Evolutionary conservation across 805 yeast species (phyloP), one percentile per base, ranked within the genome.

Genomic region (Millerozyma miso): DNA sequence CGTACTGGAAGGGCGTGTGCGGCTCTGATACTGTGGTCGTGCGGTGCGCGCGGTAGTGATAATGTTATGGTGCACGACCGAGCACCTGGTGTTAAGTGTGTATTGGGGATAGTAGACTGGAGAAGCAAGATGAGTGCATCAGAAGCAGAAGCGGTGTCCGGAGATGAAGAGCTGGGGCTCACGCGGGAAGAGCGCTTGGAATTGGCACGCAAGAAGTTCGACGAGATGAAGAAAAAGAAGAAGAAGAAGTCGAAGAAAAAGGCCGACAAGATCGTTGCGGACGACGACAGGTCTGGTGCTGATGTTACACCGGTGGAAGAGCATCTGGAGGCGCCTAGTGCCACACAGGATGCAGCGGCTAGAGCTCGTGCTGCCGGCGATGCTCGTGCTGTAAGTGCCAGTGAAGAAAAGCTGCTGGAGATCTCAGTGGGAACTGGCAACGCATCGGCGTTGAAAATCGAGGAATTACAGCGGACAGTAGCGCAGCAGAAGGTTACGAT

Each of bases 201-300:
- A 49, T 84, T 83, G 2, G 93, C 91, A 4, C 76, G 85, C 54
- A 83, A 81, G 65, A 77, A 81, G 72, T 79, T 71, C 50, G 89
- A 84, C 45, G 87, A 83, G 53, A 64, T 85, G 69, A 85, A 79
- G 62, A 71, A 70, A 62, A 71, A 69, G 49, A 69, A 71, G 56
- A 69, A 80, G 68, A 78, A 78, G 63, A 72, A 72, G 61, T 71
- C 67, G 58, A 77, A 73, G 62, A 63, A 67, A 60, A 44, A 43
- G 53, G 37, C 44, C 6, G 45, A 43, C 14, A 47, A 40, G 17
- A 26, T 20, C 31, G 37, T 41, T 15, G 48, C 45, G 16, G 42
- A 36, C 37, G 19, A 17, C n/a, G 38, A 32, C 8, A 29, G 18
- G n/a, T n/a, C 39, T 13, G 38, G 20, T 16, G 17, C 20, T 19